Base-by-base conservation (phyloP, 2,329 filamentous ascomycete genomes). In the Purpureocillium takamizusanense region DNA sequence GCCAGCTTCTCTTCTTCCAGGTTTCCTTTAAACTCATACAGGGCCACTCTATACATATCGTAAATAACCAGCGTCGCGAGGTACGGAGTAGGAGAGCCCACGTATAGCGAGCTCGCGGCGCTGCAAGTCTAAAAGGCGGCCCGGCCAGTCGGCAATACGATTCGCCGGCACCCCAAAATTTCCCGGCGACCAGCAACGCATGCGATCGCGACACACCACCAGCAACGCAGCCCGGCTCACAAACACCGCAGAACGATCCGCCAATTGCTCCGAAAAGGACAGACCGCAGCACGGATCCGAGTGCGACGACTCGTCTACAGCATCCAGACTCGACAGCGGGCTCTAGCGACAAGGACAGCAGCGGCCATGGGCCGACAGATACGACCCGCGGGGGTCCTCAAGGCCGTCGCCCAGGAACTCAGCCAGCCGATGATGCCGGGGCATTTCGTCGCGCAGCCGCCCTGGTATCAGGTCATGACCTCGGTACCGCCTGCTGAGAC, bases 401-500 rank as follows among this genome's bases (percentile, higher is more conserved):
- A 70, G 51, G 60, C 62, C 42, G 62, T 70, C 44, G 54, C 61
- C 18, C 54, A 61, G 36, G 59, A 71, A 46, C 53, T 74, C 39
- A 60, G 63, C 49, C 60, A 65, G 45, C 56, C 51, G 36, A 53
- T 66, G 45, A 56, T 68, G 37, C 46, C 51, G 27, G 49, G 46
- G 42, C 48, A 60, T 43, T 51, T 42, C 43, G 52, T 52, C 37
- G 52, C 57, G 51, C 54, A 53, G 34, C 61, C 63, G 37, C 58
- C 67, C 38, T 79, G 75, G 75, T 69, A 69, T 42, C 55, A 65
- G 9, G 67, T 70, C 23, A 56, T 78, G 47, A 61, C 67, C 48
- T 55, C 60, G 11, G 69, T 76, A 29, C 76, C 77, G 28, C 78
- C 78, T 4, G 57, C 73, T 48, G 76, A 81, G 56, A 69, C 71